phyloP scores from a whole-genome alignment of 164 flowering plant genomes.

The Annona squamosa region DNA sequence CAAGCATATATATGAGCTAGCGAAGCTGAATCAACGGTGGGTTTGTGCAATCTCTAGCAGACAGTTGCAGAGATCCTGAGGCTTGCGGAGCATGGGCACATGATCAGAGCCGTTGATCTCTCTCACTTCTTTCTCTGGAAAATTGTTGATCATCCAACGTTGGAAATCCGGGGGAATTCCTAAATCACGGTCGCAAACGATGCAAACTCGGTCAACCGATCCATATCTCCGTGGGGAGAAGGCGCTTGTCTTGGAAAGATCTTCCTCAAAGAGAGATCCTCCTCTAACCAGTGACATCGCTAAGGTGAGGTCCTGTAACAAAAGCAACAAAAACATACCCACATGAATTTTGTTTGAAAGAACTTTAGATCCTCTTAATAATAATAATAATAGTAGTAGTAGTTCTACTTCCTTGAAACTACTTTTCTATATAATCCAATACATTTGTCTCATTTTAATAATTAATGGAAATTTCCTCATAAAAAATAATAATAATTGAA shows the following conservation, averaged over 20 bases:
- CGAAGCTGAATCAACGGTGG: not conserved
- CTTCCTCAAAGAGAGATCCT: constrained; percentile 9
- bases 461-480: no score
- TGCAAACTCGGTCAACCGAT: constrained; percentile 10
- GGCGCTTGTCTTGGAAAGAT: constrained; percentile 7
- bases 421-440: no score
- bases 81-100: constrained; percentile 41
- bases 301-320: constrained; percentile 22
- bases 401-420: no score
- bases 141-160: constrained; percentile 16
- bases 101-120: constrained; percentile 21
- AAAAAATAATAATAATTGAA: no score
- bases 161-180: constrained; percentile 2
- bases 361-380: not conserved
- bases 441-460: no score
- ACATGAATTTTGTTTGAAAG: not conserved
- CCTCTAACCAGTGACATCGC: constrained; percentile 21
- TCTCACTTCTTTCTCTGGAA: constrained; percentile 26
- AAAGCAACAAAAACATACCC: not conserved
- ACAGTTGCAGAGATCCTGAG: constrained; percentile 20
- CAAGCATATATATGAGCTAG: no score
- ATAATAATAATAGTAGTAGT: no score
- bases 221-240: constrained; percentile 19
- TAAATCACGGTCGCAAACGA: constrained; percentile 14
- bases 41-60: constrained; percentile 13